phyloP scores from a whole-genome alignment of 495 filamentous ascomycete species.

The Penicillium bovifimosum region DNA sequence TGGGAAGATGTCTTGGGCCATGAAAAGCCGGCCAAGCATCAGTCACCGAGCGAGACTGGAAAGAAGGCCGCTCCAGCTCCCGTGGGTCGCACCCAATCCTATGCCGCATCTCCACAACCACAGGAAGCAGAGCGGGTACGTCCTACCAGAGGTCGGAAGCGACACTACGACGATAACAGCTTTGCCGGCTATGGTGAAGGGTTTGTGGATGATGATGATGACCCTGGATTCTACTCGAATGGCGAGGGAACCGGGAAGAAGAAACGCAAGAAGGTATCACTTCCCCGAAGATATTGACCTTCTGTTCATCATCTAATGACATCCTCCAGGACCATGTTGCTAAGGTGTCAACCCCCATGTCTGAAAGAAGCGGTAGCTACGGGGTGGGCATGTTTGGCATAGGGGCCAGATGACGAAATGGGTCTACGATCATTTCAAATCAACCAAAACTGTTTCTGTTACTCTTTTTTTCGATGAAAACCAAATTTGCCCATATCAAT shows the following conservation, averaged over 20 bases:
- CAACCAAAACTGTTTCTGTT: constrained; percentile 21
- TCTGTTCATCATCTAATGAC: constrained; percentile 9
- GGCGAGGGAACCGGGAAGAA: constrained; percentile 42
- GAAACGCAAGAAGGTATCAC: constrained; percentile 49
- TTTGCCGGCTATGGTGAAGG: constrained; percentile 68
- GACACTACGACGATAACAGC: constrained; percentile 61
- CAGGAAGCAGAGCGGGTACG: constrained; percentile 40
- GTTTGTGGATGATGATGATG: constrained; percentile 55
- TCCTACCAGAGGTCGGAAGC: constrained; percentile 59
- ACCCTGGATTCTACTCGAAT: constrained; percentile 43
- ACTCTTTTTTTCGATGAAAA: constrained; percentile 15
- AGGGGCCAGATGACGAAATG: constrained; percentile 40
- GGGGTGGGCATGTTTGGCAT: constrained; percentile 47
- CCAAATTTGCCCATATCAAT: constrained; percentile 3
- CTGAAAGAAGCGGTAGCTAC: constrained; percentile 43
- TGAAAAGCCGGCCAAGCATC: constrained; percentile 45
- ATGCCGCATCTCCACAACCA: constrained; percentile 25
- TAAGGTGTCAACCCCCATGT: constrained; percentile 40
- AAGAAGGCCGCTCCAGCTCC: constrained; percentile 37
- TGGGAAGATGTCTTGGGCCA: constrained; percentile 57
- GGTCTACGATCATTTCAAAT: constrained; percentile 8
- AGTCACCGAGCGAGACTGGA: constrained; percentile 21
- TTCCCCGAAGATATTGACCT: not conserved
- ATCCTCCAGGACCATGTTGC: constrained; percentile 38
- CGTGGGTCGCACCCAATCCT: constrained; percentile 25